phyloP scores from a whole-genome alignment of 148 eudicot genomes.

The Fagopyrum esculentum region DNA sequence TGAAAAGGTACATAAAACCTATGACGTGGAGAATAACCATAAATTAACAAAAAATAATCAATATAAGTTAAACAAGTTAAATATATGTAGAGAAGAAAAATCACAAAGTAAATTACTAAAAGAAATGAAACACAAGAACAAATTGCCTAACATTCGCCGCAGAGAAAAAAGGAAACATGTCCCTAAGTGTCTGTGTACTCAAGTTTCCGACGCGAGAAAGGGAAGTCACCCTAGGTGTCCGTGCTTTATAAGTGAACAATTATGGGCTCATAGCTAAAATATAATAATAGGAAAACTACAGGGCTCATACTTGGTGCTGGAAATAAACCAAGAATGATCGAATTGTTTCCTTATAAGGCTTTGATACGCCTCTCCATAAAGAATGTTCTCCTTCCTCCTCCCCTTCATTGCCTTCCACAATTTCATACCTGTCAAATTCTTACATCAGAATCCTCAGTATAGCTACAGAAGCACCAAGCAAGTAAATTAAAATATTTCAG shows the following conservation, averaged over 20 bases:
- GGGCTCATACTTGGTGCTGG: constrained; percentile 71
- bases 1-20: too few relatives aligned
- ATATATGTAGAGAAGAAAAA: too few relatives aligned
- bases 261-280: neutral
- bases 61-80: too few relatives aligned
- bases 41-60: too few relatives aligned
- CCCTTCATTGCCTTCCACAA: constrained; percentile 45
- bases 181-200: too few relatives aligned
- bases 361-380: constrained; percentile 86
- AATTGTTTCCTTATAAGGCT: constrained; percentile 89
- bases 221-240: too few relatives aligned
- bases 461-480: constrained; percentile 22
- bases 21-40: too few relatives aligned
- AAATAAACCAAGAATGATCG: constrained; percentile 79
- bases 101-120: too few relatives aligned
- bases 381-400: constrained; percentile 48
- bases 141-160: too few relatives aligned
- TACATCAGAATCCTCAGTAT: constrained; percentile 27
- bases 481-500: constrained; percentile 12
- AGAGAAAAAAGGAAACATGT: too few relatives aligned
- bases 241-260: neutral
- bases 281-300: neutral
- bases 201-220: too few relatives aligned
- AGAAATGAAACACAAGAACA: too few relatives aligned
- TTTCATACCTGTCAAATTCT: constrained; percentile 62